Evolutionary conservation across 2,329 filamentous ascomycete species (phyloP).

Genomic region (Alternaria hordeiaustralica): DNA sequence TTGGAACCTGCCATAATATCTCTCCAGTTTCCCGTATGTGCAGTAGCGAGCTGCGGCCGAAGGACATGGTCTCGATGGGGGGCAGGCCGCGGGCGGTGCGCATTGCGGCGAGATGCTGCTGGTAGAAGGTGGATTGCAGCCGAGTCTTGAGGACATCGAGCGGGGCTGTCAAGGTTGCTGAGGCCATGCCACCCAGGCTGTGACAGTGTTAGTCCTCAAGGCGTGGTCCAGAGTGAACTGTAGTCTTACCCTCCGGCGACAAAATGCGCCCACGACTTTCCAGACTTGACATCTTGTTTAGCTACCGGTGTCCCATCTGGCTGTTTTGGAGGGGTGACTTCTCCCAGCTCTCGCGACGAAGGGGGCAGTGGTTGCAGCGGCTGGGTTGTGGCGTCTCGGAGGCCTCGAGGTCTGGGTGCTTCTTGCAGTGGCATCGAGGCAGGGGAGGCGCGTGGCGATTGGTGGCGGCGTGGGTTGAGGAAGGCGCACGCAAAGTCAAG

Average conservation of each 20-base stretch:
- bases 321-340: slow-evolving; percentile 57
- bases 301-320: slow-evolving; percentile 50
- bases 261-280: slow-evolving; percentile 89
- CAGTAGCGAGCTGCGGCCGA: slow-evolving; percentile 69
- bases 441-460: slow-evolving; percentile 15
- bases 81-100: slow-evolving; percentile 65
- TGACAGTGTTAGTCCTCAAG: slow-evolving; percentile 21
- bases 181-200: slow-evolving; percentile 87
- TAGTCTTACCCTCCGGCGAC: slow-evolving; percentile 79
- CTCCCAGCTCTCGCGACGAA: slow-evolving; percentile 69
- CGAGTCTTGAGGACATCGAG: slow-evolving; percentile 94
- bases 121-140: slow-evolving; percentile 93
- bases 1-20: slow-evolving; percentile 81
- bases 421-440: slow-evolving; percentile 47
- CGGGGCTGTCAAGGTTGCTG: slow-evolving; percentile 89
- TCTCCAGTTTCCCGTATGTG: slow-evolving; percentile 87
- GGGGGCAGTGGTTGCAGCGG: slow-evolving; percentile 38
- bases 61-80: slow-evolving; percentile 65
- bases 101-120: slow-evolving; percentile 75
- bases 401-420: slow-evolving; percentile 36
- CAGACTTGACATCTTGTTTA: slow-evolving; percentile 52
- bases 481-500: slow-evolving; percentile 4
- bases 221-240: slow-evolving; percentile 28
- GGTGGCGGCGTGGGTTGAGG: not conserved
- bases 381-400: slow-evolving; percentile 34